A percentile compares a stretch with the other conserved stretches of the same genome.
Evolutionary conservation across 371 early-diverging fungal genomes (phyloP).

Genomic region (Mucor indicus): DNA sequence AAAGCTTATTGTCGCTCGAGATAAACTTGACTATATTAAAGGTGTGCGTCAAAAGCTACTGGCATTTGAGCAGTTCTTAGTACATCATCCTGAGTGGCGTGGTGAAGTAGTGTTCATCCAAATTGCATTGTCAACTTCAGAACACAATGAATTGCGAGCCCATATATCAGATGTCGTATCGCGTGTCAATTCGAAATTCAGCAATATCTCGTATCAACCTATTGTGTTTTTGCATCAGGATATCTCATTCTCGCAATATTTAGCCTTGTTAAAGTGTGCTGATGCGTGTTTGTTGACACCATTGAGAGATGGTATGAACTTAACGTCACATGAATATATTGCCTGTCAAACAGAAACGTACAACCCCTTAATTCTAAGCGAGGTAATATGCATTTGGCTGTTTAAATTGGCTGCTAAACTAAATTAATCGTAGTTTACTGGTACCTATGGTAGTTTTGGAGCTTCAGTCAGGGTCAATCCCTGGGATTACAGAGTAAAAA

Average conservation of each 20-base stretch:
- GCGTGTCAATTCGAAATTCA: conserved; percentile 90
- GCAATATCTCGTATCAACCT: conserved; percentile 90
- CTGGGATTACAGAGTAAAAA: conserved; percentile 69
- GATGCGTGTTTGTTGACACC: conserved; percentile 93
- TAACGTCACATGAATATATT: conserved; percentile 94
- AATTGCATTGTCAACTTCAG: conserved; percentile 66
- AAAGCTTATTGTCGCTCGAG: conserved; percentile 89
- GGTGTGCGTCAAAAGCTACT: conserved; percentile 97
- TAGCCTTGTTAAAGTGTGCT: conserved; percentile 87
- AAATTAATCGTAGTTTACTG: conserved; percentile 69
- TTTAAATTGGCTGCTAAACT: no score
- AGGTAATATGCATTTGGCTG: no score
- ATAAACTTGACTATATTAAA: conserved; percentile 98
- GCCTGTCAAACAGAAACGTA: conserved; percentile 84
- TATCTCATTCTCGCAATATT: conserved; percentile 83
- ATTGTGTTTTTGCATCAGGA: conserved; percentile 91
- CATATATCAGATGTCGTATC: conserved; percentile 86
- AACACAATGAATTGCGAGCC: conserved; percentile 69
- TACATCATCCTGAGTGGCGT: conserved; percentile 86
- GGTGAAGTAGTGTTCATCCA: conserved; percentile 78
- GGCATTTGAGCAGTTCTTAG: conserved; percentile 92
- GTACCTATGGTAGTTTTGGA: conserved; percentile 89
- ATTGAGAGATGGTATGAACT: conserved; percentile 96
- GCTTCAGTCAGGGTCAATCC: conserved; percentile 88
- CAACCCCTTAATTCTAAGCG: conserved; percentile 86